Conservation (phyloP, 106 monocot genomes). For the Allium cepa region DNA sequence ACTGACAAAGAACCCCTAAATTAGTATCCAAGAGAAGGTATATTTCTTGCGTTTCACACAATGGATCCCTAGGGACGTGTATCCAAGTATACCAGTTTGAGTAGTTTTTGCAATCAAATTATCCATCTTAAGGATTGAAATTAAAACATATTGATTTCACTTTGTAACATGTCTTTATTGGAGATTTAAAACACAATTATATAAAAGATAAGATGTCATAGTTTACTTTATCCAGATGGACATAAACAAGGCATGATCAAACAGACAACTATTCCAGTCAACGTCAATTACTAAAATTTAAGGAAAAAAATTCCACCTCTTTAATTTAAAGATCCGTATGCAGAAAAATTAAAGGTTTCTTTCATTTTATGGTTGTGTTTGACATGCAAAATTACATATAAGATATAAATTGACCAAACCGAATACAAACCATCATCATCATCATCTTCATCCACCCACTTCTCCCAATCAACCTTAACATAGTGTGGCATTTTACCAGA, state of each 20-base stretch:
- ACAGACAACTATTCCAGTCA: neutral
- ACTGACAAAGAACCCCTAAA: neutral
- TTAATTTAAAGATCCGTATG: neutral
- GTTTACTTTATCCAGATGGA: neutral
- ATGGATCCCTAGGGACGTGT: no score
- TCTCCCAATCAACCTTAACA: slow-evolving; percentile 90
- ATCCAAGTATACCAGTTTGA: no score
- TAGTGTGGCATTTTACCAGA: slow-evolving; percentile 74
- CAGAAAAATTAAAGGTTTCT: neutral
- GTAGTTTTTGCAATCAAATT: no score
- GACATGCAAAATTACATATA: neutral
- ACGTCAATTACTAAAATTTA: neutral
- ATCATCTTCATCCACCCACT: slow-evolving; percentile 90
- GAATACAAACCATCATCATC: slow-evolving; percentile 26
- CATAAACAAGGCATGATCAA: neutral
- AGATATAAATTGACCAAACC: neutral
- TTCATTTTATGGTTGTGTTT: neutral
- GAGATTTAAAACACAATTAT: neutral
- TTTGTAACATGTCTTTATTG: neutral
- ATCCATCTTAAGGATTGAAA: no score
- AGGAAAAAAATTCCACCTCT: neutral
- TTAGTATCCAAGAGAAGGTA: neutral
- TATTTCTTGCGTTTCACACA: neutral
- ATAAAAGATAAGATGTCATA: neutral
- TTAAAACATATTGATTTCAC: no score